Percentiles rank a stretch among this genome's conserved stretches.
Evolutionary conservation across 2,329 filamentous ascomycete genomes (phyloP).

Genomic region (Phoma herbarum): DNA sequence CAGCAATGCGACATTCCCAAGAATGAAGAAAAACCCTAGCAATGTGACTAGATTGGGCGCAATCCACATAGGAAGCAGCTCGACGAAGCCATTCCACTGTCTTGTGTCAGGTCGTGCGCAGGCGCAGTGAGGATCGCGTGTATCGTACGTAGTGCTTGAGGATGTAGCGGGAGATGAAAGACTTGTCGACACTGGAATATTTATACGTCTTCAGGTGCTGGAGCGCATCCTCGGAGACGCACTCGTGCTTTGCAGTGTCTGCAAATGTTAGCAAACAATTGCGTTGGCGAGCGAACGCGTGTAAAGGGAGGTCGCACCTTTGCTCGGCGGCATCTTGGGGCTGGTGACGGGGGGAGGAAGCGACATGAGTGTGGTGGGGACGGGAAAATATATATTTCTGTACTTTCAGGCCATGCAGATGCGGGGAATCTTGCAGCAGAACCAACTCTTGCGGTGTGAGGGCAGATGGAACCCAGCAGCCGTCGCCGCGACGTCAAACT

Average conservation of each 20-base stretch:
- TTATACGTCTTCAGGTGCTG: conserved; percentile 94
- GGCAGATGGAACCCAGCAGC: conserved; percentile 18
- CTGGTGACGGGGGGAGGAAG: conserved; percentile 49
- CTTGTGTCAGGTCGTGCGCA: conserved; percentile 36
- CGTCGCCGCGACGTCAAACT: conserved; percentile 21
- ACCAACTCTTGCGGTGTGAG: conserved; percentile 21
- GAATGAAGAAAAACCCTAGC: conserved; percentile 91
- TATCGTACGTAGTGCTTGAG: conserved; percentile 87
- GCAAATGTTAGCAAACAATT: conserved; percentile 13
- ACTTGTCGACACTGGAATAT: conserved; percentile 97
- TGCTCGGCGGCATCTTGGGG: conserved; percentile 50
- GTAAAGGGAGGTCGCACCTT: conserved; percentile 34
- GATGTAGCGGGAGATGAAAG: conserved; percentile 90
- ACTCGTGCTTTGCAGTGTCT: conserved; percentile 72
- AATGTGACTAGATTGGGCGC: conserved; percentile 98
- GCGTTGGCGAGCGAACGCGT: conserved; percentile 6
- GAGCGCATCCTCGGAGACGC: conserved; percentile 87
- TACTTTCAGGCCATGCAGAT: conserved; percentile 27
- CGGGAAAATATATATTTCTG: conserved; percentile 33
- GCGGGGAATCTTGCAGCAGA: conserved; percentile 25
- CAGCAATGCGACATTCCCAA: conserved; percentile 80
- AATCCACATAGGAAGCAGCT: conserved; percentile 92
- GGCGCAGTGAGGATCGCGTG: conserved; percentile 1
- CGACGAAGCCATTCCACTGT: conserved; percentile 96
- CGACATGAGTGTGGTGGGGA: conserved; percentile 45